A percentile compares a stretch with the other conserved stretches of the same genome.
Evolutionary conservation across 768 basidiomycete genomes (phyloP).

Genomic region (Chalciporus piperatus): DNA sequence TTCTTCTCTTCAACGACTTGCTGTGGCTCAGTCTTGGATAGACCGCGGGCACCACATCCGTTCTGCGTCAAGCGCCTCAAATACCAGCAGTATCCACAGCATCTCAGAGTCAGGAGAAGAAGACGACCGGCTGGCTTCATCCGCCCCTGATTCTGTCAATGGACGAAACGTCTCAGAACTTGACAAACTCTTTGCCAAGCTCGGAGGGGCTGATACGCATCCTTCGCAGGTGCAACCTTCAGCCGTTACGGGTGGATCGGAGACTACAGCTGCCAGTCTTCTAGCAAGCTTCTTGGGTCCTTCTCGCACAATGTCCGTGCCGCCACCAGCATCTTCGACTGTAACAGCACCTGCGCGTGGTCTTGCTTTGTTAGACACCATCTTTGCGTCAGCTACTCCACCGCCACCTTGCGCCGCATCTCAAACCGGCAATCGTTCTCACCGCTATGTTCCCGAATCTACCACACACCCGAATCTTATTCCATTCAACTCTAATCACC

Average conservation of each 20-base stretch:
- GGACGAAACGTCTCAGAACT: constrained; percentile 34
- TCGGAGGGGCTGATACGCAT: constrained; percentile 15
- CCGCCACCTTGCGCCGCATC: constrained; percentile 21
- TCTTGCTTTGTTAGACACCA: constrained; percentile 58
- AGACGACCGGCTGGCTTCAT: constrained; percentile 8
- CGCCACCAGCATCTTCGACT: constrained; percentile 28
- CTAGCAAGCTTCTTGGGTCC: constrained; percentile 49
- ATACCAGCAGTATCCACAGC: constrained; percentile 33
- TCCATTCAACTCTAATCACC: constrained; percentile 2
- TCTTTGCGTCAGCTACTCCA: constrained; percentile 67
- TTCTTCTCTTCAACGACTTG: neutral
- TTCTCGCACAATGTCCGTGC: constrained; percentile 29
- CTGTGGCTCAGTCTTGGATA: constrained; percentile 11
- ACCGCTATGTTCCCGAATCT: constrained; percentile 13
- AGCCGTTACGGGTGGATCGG: constrained; percentile 23
- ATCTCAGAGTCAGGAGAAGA: constrained; percentile 34
- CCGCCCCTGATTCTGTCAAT: constrained; percentile 13
- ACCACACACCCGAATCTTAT: constrained; percentile 6
- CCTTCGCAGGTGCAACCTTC: constrained; percentile 19
- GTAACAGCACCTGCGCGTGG: constrained; percentile 42
- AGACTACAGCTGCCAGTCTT: constrained; percentile 40
- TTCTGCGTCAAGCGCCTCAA: constrained; percentile 33
- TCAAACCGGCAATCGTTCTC: constrained; percentile 17
- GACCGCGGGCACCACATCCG: constrained; percentile 27
- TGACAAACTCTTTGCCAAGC: constrained; percentile 44